Evolutionary conservation across 2,329 filamentous ascomycete genomes (phyloP).

Genomic region (Diaporthe capsici): DNA sequence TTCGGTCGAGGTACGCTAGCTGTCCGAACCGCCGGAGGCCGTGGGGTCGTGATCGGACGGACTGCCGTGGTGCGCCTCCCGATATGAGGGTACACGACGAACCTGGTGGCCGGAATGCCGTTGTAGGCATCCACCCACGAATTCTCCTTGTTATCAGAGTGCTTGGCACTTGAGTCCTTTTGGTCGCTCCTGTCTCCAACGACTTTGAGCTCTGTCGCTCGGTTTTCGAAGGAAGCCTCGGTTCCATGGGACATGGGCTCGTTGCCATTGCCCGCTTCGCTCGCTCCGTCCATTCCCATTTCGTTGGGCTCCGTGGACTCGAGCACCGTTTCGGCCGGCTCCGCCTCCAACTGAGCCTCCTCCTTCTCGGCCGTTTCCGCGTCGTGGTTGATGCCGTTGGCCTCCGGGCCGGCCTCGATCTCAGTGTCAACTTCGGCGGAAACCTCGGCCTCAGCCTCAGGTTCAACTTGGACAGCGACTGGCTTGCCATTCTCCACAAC

Average conservation of each 20-base stretch:
- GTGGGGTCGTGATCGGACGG: conserved; percentile 57
- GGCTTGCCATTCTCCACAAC: conserved; percentile 51
- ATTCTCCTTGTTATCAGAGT: conserved; percentile 47
- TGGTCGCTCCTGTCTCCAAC: conserved; percentile 1
- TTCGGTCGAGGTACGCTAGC: conserved; percentile 54
- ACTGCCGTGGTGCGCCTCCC: conserved; percentile 60
- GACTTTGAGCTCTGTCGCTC: neutral
- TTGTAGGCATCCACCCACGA: conserved; percentile 64
- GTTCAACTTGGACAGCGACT: conserved; percentile 47
- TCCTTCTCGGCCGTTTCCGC: neutral
- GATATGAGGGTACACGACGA: conserved; percentile 83
- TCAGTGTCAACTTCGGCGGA: neutral
- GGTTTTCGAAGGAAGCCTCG: conserved; percentile 2
- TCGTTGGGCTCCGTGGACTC: conserved; percentile 58
- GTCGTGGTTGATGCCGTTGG: conserved; percentile 2
- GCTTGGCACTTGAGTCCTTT: conserved; percentile 40
- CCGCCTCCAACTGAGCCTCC: conserved; percentile 22
- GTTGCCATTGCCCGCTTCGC: conserved; percentile 37
- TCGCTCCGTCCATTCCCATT: conserved; percentile 40
- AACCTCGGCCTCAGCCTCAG: conserved; percentile 20
- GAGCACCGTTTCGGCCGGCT: conserved; percentile 48
- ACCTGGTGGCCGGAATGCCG: conserved; percentile 77
- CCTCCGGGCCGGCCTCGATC: neutral
- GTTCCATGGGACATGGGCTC: conserved; percentile 7
- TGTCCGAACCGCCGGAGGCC: conserved; percentile 55